phyloP scores from a whole-genome alignment of 2,329 filamentous ascomycete genomes.

The Aspergillus thermomutatus region DNA sequence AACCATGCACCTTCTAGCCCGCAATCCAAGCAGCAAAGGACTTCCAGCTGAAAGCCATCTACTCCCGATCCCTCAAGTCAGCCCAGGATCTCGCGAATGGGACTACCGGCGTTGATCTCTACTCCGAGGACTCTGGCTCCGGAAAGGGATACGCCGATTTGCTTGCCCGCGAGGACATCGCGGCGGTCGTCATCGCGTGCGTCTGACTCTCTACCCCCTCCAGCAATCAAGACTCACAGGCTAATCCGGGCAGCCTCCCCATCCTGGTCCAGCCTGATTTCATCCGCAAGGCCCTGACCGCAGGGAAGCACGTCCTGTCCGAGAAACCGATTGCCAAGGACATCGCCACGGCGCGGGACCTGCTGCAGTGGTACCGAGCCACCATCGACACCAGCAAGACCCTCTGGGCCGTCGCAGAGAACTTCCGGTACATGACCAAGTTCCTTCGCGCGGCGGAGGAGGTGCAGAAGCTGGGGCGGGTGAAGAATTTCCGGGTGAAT shows the following conservation, averaged over 20 bases:
- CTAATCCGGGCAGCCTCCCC: slow-evolving; percentile 41
- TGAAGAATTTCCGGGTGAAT: slow-evolving; percentile 51
- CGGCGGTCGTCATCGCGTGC: slow-evolving; percentile 51
- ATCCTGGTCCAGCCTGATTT: slow-evolving; percentile 52
- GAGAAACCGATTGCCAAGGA: slow-evolving; percentile 59
- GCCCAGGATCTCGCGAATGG: slow-evolving; percentile 43
- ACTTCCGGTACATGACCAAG: slow-evolving; percentile 53
- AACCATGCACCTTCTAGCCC: slow-evolving; percentile 38
- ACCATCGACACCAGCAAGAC: slow-evolving; percentile 39
- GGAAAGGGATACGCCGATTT: slow-evolving; percentile 46
- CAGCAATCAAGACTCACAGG: neutral
- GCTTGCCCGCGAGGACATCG: slow-evolving; percentile 47
- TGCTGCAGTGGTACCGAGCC: slow-evolving; percentile 50
- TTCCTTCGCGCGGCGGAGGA: slow-evolving; percentile 46
- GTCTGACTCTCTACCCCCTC: slow-evolving; percentile 8
- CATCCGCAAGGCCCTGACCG: slow-evolving; percentile 47
- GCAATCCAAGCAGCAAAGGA: slow-evolving; percentile 46
- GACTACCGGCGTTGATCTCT: slow-evolving; percentile 46
- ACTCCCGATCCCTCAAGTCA: slow-evolving; percentile 56
- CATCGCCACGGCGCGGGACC: slow-evolving; percentile 47
- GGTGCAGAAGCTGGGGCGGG: slow-evolving; percentile 45
- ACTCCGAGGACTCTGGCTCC: slow-evolving; percentile 52
- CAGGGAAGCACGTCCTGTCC: slow-evolving; percentile 55
- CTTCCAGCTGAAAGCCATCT: slow-evolving; percentile 54
- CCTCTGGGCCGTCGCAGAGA: slow-evolving; percentile 54